A percentile compares a stretch with the other conserved stretches of the same genome.
phyloP scores from a whole-genome alignment of 768 basidiomycete genomes.

The Suillus variegatus region DNA sequence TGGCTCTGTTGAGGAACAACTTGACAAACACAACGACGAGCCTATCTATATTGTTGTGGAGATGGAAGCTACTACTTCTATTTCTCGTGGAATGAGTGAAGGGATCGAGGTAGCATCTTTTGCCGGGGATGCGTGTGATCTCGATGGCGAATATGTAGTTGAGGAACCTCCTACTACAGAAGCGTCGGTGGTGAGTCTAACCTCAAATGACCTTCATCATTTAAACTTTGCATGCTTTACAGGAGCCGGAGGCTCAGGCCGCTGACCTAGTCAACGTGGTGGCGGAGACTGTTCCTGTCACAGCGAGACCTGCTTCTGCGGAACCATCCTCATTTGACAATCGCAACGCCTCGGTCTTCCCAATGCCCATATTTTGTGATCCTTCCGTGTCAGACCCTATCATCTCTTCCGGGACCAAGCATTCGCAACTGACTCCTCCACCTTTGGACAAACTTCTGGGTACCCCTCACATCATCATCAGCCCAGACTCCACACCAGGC shows the following conservation, averaged over 20 bases:
- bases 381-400: constrained; percentile 41
- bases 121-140: neutral
- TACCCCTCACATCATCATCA: constrained; percentile 18
- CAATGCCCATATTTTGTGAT: constrained; percentile 45
- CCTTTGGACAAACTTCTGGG: constrained; percentile 23
- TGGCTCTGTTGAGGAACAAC: neutral
- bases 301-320: neutral
- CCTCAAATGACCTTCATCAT: too few relatives aligned
- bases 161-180: constrained; percentile 5
- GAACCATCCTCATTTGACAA: neutral
- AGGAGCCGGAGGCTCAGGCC: neutral
- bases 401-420: constrained; percentile 8
- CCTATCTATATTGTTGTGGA: neutral
- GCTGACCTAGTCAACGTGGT: neutral
- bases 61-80: neutral
- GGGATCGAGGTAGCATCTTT: constrained; percentile 7
- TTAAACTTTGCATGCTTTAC: neutral
- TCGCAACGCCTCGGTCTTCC: constrained; percentile 11
- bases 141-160: constrained; percentile 1
- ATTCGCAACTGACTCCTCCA: constrained; percentile 9
- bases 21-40: too few relatives aligned
- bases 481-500: constrained; percentile 14
- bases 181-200: constrained; percentile 4
- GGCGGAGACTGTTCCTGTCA: neutral
- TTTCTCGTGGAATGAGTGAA: constrained; percentile 7